phyloP scores from a whole-genome alignment of 2,329 filamentous ascomycete genomes.

The Penicillium sp. region DNA sequence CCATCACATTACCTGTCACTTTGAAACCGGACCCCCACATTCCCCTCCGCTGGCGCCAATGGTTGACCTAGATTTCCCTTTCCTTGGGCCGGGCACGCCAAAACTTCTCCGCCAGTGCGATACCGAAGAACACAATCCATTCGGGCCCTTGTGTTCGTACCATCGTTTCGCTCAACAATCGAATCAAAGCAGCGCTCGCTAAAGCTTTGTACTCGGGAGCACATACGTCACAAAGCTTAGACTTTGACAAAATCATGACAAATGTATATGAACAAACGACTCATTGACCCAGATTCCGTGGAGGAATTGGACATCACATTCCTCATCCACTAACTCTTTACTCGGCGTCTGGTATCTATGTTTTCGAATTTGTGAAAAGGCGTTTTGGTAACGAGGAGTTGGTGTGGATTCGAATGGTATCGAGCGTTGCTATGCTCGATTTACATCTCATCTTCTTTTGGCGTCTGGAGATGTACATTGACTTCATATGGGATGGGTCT shows the following conservation, averaged over 20 bases:
- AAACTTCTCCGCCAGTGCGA: background rate
- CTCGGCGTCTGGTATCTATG: background rate
- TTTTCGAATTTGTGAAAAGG: background rate
- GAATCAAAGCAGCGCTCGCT: constrained; percentile 9
- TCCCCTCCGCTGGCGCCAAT: background rate
- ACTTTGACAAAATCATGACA: background rate
- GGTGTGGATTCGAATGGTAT: constrained; percentile 1
- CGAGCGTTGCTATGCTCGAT: background rate
- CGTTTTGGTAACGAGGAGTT: constrained; percentile 2
- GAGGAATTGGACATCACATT: background rate
- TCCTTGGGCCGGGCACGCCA: background rate
- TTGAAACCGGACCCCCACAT: background rate
- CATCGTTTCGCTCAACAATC: constrained; percentile 7
- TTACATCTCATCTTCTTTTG: constrained; percentile 12
- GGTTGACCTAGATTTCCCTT: background rate
- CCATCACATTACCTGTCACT: background rate
- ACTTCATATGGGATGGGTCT: constrained; percentile 20
- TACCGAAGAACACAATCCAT: constrained; percentile 7
- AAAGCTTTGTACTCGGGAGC: background rate
- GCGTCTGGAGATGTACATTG: constrained; percentile 30
- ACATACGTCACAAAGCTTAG: background rate
- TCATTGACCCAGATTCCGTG: background rate
- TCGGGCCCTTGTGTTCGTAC: constrained; percentile 10
- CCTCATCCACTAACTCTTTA: background rate
- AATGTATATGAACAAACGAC: background rate